Evolutionary conservation across 2,329 filamentous ascomycete genomes (phyloP).

Genomic region (Teratosphaeria zuluensis): DNA sequence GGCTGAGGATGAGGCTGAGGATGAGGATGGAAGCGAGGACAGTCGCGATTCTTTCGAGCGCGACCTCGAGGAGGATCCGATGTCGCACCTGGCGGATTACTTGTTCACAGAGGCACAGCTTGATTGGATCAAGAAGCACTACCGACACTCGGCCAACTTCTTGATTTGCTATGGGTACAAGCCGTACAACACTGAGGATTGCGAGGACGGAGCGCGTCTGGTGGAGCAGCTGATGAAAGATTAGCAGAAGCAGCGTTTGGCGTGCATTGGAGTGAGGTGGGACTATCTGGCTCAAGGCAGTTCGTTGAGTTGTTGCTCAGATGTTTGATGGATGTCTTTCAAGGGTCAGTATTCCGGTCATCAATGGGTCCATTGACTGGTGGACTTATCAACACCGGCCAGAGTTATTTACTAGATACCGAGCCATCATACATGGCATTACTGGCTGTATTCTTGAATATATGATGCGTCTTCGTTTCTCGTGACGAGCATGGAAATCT

Average conservation of each 20-base stretch:
- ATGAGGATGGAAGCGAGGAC: slow-evolving; percentile 15
- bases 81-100: slow-evolving; percentile 13
- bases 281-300: too few relatives aligned
- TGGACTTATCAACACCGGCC: too few relatives aligned
- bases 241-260: background rate
- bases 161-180: slow-evolving; percentile 7
- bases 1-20: slow-evolving; percentile 46
- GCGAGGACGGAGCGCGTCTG: slow-evolving; percentile 3
- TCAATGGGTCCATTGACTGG: too few relatives aligned
- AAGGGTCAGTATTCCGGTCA: too few relatives aligned
- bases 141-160: slow-evolving; percentile 8
- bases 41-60: slow-evolving; percentile 1
- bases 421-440: too few relatives aligned
- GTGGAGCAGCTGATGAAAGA: background rate
- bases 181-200: slow-evolving; percentile 9
- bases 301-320: too few relatives aligned
- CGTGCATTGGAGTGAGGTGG: too few relatives aligned
- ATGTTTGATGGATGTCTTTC: too few relatives aligned
- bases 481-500: background rate
- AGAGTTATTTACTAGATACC: too few relatives aligned
- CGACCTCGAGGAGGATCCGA: slow-evolving; percentile 8
- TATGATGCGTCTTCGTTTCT: background rate
- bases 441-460: too few relatives aligned
- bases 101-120: slow-evolving; percentile 9
- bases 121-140: slow-evolving; percentile 11